A percentile compares a stretch with the other conserved stretches of the same genome.
Conservation (phyloP, 768 basidiomycete species). For the Dacryopinax spathularia region DNA sequence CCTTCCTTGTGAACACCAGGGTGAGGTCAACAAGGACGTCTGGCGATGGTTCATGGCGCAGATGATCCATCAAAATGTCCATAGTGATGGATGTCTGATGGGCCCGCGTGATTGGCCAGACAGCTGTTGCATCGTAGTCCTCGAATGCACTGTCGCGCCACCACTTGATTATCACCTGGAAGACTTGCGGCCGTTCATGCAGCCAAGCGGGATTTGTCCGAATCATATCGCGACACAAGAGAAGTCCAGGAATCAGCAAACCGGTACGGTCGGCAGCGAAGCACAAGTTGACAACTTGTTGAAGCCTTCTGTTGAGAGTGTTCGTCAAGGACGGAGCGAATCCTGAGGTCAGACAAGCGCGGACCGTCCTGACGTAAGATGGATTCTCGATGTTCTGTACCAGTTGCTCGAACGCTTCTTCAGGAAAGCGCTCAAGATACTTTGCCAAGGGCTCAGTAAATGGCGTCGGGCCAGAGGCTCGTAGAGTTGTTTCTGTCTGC, state of each 20-base stretch:
- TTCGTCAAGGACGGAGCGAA: slow-evolving; percentile 49
- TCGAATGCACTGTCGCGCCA: neutral
- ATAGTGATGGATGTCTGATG: neutral
- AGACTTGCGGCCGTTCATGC: neutral
- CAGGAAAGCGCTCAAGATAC: slow-evolving; percentile 82
- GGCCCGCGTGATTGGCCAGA: neutral
- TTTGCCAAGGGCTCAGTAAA: slow-evolving; percentile 86
- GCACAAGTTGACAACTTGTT: neutral
- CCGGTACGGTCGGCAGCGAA: neutral
- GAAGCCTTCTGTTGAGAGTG: neutral
- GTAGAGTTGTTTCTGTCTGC: slow-evolving; percentile 80
- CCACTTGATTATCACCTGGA: neutral
- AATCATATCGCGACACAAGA: neutral
- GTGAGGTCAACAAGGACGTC: neutral
- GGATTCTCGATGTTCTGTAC: slow-evolving; percentile 62
- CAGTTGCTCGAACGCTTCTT: slow-evolving; percentile 75
- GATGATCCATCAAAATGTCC: neutral
- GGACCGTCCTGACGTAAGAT: slow-evolving; percentile 65
- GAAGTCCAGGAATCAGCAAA: neutral
- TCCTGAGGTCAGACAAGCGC: slow-evolving; percentile 66
- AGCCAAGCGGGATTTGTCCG: neutral
- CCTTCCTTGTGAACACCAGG: slow-evolving; percentile 20
- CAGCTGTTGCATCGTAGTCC: neutral
- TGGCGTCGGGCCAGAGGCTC: slow-evolving; percentile 76
- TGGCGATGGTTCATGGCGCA: neutral